phyloP scores from a whole-genome alignment of 176 grass and related monocot species.

The Avena insularis region DNA sequence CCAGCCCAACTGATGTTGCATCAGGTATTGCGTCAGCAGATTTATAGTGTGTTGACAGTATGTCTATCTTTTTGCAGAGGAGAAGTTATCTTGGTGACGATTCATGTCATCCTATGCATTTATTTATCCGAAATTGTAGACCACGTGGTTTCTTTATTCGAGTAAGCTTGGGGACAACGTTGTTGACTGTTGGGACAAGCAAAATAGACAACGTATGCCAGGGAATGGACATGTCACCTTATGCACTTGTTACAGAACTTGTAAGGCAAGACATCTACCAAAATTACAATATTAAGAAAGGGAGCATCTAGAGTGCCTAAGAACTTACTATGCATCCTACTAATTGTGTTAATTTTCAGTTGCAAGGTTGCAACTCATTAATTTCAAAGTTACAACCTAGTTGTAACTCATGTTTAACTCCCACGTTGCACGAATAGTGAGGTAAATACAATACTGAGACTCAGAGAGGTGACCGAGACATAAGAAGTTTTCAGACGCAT shows the following conservation, averaged over 20 bases:
- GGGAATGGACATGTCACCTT: background rate
- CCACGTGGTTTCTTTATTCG: background rate
- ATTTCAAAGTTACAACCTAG: too few relatives aligned
- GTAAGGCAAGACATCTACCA: background rate
- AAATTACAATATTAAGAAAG: background rate
- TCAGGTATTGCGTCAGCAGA: constrained; percentile 39
- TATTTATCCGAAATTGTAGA: background rate
- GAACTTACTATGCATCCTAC: too few relatives aligned
- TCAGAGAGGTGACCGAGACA: too few relatives aligned
- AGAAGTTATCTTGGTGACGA: constrained; percentile 32
- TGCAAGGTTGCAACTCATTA: too few relatives aligned
- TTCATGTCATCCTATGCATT: background rate
- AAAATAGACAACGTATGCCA: constrained; percentile 12
- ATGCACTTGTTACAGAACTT: background rate
- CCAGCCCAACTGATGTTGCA: constrained; percentile 12
- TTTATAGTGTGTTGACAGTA: constrained; percentile 21
- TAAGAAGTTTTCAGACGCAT: too few relatives aligned
- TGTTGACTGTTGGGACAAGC: constrained; percentile 24
- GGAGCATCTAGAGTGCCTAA: too few relatives aligned
- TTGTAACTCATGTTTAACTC: too few relatives aligned
- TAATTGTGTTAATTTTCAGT: too few relatives aligned
- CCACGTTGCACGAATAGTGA: too few relatives aligned
- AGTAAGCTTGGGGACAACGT: constrained; percentile 5
- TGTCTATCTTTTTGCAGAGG: background rate
- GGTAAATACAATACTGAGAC: too few relatives aligned